Base-by-base conservation (phyloP, 352 stramenopile genomes). In the Pythium pyrilobum region DNA sequence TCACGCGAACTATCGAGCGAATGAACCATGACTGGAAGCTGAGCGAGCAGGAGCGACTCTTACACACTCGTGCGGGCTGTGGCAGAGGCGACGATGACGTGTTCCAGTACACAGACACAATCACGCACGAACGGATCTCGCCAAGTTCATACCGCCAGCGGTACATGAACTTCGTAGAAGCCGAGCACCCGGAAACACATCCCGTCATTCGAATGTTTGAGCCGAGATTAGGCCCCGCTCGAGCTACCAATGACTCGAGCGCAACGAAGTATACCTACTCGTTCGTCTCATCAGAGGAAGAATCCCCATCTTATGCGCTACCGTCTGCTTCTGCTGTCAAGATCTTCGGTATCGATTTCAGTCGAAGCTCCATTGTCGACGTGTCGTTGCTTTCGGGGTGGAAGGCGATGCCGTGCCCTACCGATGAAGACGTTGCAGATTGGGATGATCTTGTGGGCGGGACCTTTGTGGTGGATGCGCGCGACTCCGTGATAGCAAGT, bases 21-120 rank as follows among this genome's bases (percentile, higher is more conserved):
- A 85, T 87, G 67, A 84, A 85, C 34, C 36, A 65, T 1, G 70
- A 81, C 11, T 81, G 70, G 78, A 64, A 59, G 20, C 42, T 68
- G 9, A 69, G 59, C 4, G 78, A 89, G 18, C 28, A 53, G 10
- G 52, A 80, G 11, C 75, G 74, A 2, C 44, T 81, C 28, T 12
- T 59, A 7, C 45, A 66, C 38, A 89, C 72, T 0, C 69, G 64
- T 45, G 55, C 66, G 1, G 66, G 55, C 23, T 51, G 65, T 21
- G 62, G 36, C 16, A 65, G 65, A 13, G 56, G 69, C 8, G 56
- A 69, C 4, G 64, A 77, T 13, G 70, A 79, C 31, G n/a, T 67
- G 12, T 71, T 80, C 36, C 40, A 79, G 56, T 89, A 89, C 45
- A 78, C 60, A 10, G 74, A 89, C 41, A 63, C 67, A 1, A 59